Evolutionary conservation across 371 early-diverging fungal genomes (phyloP).

Genomic region (Capniomyces stellatus): DNA sequence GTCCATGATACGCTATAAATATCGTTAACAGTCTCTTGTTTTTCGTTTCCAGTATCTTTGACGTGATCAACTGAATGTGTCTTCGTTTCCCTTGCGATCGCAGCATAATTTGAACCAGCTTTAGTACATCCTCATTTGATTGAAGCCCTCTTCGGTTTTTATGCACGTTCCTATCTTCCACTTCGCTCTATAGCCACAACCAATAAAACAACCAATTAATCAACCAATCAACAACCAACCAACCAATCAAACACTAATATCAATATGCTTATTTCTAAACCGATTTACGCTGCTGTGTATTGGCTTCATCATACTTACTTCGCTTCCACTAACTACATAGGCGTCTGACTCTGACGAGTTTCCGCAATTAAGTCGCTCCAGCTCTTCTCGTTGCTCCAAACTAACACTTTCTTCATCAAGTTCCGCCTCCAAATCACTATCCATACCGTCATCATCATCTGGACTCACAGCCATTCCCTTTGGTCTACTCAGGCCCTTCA

Average conservation of each 20-base stretch:
- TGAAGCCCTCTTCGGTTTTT: slow-evolving; percentile 25
- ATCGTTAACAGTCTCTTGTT: slow-evolving; percentile 26
- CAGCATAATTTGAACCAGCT: slow-evolving; percentile 45
- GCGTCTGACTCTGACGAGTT: slow-evolving; percentile 19
- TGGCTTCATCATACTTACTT: slow-evolving; percentile 7
- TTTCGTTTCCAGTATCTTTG: slow-evolving; percentile 30
- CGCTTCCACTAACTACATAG: slow-evolving; percentile 17
- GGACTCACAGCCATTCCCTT: too few species aligned
- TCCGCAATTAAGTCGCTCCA: slow-evolving; percentile 13
- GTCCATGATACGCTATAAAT: slow-evolving; percentile 34
- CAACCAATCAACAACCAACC: too few species aligned
- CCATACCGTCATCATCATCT: slow-evolving; percentile 26
- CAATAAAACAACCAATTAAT: too few species aligned
- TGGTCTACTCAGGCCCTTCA: too few species aligned
- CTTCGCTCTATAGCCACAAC: slow-evolving; percentile 7
- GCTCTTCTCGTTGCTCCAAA: slow-evolving; percentile 21
- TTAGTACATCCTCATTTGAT: slow-evolving; percentile 37
- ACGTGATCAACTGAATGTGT: slow-evolving; percentile 28
- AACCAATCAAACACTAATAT: too few species aligned
- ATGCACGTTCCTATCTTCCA: slow-evolving; percentile 4
- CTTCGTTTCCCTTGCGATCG: slow-evolving; percentile 35
- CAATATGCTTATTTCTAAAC: too few species aligned
- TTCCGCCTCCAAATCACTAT: slow-evolving; percentile 28
- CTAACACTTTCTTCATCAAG: slow-evolving; percentile 14
- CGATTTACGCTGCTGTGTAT: too few species aligned